These are phyloP conservation scores for Arxiozyma telluris DNA, from an alignment of 1,139 yeast species.

Conservation along the genomic window DNA sequence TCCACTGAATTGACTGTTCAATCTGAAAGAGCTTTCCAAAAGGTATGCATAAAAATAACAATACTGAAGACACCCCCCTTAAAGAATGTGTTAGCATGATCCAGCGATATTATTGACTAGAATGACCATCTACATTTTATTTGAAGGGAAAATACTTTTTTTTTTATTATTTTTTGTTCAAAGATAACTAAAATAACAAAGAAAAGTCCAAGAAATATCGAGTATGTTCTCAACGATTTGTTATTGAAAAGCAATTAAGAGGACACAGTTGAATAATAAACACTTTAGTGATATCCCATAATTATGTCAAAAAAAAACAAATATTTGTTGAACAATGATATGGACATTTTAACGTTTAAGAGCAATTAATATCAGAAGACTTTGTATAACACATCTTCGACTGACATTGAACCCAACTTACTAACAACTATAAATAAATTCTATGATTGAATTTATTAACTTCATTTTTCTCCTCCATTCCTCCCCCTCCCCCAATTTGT, in stretches of 20 bases:
- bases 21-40: constrained; percentile 99
- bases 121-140: no score
- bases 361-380: not conserved
- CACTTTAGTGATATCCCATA: no score
- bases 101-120: not conserved
- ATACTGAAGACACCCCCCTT: not conserved
- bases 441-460: not conserved
- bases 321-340: not conserved
- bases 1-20: constrained; percentile 99
- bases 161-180: no score
- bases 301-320: not conserved
- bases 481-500: not conserved
- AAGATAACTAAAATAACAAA: not conserved
- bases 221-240: no score
- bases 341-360: no score
- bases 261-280: not conserved
- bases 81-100: not conserved
- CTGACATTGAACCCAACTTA: not conserved
- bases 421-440: not conserved
- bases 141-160: no score
- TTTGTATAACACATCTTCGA: not conserved
- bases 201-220: no score
- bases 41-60: constrained; percentile 51
- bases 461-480: not conserved
- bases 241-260: no score